Evolutionary conservation across 805 yeast genomes (phyloP).

Genomic region (Scheffersomyces ergatensis): DNA sequence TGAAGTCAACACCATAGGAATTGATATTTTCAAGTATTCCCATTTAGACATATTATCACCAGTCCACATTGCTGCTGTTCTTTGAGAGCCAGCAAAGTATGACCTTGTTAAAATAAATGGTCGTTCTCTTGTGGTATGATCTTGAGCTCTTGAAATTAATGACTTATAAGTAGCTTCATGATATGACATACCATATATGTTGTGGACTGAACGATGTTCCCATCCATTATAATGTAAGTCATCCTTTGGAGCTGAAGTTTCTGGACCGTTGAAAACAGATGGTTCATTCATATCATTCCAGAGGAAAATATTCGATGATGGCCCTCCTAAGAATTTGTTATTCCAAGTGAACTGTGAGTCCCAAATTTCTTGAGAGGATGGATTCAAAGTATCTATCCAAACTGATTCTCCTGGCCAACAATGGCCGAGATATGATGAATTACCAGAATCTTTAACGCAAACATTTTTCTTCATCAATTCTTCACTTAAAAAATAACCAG

Average conservation of each 20-base stretch:
- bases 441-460: constrained; percentile 46
- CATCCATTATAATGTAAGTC: constrained; percentile 70
- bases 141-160: constrained; percentile 47
- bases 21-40: constrained; percentile 77
- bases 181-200: constrained; percentile 73
- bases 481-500: constrained; percentile 64
- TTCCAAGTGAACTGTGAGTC: constrained; percentile 46
- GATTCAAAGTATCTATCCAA: constrained; percentile 87
- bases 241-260: constrained; percentile 85
- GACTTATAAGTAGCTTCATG: constrained; percentile 80
- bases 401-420: constrained; percentile 98
- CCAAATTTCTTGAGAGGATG: constrained; percentile 64
- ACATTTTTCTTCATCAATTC: constrained; percentile 38
- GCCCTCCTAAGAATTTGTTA: constrained; percentile 35
- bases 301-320: constrained; percentile 66
- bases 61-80: constrained; percentile 93
- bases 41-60: constrained; percentile 95
- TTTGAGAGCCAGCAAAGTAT: constrained; percentile 87
- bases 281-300: constrained; percentile 99
- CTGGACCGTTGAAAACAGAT: constrained; percentile 92
- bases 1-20: constrained; percentile 84
- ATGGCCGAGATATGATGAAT: constrained; percentile 68
- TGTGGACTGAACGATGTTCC: constrained; percentile 93
- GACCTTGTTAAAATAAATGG: constrained; percentile 90
- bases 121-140: constrained; percentile 46